Evolutionary conservation across 2,329 filamentous ascomycete species (phyloP), one percentile per base, ranked within the genome.

Genomic region (Emergomyces pasteurianus): DNA sequence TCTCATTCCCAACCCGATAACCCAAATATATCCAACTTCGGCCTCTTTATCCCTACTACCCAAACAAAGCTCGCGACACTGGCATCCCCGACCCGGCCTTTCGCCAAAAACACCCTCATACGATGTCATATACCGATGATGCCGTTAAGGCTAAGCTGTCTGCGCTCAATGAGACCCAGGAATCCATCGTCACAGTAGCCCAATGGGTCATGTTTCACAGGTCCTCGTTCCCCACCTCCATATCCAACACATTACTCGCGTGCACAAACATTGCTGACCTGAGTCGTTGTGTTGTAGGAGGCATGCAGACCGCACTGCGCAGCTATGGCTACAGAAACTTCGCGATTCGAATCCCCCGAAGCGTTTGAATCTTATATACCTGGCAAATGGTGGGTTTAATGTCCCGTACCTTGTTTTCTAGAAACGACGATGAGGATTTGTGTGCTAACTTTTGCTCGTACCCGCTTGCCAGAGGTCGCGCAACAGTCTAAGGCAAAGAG

Each of bases 161-260:
- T 38, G 90, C 91, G 49, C 83, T 99, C 64, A 96, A 96, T 75
- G 95, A 99, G 77, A 95, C 91, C 12, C 92, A 99, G 74, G 94
- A 99, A 73, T 95, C 91, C 76, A 97, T 99, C 71, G 85, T 95
- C 63, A 92, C 90, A 42, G 92, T 95, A 64, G 91, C 94, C 61
- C 92, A 97, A 85, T 99, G 95, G 95, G 94, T 99, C 64, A 95
- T 99, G 88, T 99, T 99, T 74, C 92, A 99, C 77, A 88, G 91
- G 91, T 95, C 85, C 67, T 66, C 28, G 31, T 7, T 2, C 34
- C 18, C 18, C 42, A 38, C 58, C 52, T n/a, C 31, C 9, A 42
- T 21, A 58, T 8, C 18, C 1, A 38, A 0, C n/a, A 18, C 34
- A 14, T 38, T 58, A 56, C 46, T 59, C 47, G 21, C 18, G 18